These are phyloP conservation scores for Entophlyctis luteolus DNA, from an alignment of 192 early-diverging fungal genomes.

Conservation along the genomic window DNA sequence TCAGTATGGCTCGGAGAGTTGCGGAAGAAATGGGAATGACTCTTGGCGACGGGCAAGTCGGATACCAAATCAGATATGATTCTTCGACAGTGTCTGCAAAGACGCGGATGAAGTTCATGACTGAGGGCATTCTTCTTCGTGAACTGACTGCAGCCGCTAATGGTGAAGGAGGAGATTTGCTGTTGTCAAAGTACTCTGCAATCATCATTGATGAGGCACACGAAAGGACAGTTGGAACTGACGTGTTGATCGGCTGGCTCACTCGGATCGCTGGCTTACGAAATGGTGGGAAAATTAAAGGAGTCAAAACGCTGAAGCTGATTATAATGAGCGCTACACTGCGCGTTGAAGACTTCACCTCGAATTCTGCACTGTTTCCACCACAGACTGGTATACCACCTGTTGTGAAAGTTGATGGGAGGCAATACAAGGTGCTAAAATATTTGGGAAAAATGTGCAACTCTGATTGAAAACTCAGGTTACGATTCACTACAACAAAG, in stretches of 20 bases:
- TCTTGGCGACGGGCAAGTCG: conserved; percentile 62
- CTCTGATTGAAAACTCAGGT: conserved; percentile 45
- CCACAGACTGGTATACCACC: conserved; percentile 54
- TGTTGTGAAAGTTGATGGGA: conserved; percentile 85
- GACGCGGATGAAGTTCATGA: conserved; percentile 98
- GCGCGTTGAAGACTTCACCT: conserved; percentile 92
- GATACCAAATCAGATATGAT: conserved; percentile 91
- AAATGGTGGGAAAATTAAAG: conserved; percentile 45
- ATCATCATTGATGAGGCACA: conserved; percentile 99
- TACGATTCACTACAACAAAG: conserved; percentile 85
- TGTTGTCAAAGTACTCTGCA: conserved; percentile 88
- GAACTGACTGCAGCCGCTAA: conserved; percentile 60
- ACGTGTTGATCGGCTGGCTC: conserved; percentile 95
- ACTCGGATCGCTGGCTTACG: conserved; percentile 83
- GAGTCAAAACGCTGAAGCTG: conserved; percentile 74
- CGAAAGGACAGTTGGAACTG: conserved; percentile 95
- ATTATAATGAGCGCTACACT: conserved; percentile 99
- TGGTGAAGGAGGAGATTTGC: conserved; percentile 55
- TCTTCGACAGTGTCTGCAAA: conserved; percentile 58
- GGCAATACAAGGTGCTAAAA: conserved; percentile 74
- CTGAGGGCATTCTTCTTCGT: conserved; percentile 95
- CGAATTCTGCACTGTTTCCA: conserved; percentile 76
- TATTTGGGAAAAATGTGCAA: conserved; percentile 1
- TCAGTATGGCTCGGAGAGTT: conserved; percentile 94
- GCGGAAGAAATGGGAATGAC: conserved; percentile 75